Conservation (phyloP, 257 asterid species). For the Solanum neorickii region DNA sequence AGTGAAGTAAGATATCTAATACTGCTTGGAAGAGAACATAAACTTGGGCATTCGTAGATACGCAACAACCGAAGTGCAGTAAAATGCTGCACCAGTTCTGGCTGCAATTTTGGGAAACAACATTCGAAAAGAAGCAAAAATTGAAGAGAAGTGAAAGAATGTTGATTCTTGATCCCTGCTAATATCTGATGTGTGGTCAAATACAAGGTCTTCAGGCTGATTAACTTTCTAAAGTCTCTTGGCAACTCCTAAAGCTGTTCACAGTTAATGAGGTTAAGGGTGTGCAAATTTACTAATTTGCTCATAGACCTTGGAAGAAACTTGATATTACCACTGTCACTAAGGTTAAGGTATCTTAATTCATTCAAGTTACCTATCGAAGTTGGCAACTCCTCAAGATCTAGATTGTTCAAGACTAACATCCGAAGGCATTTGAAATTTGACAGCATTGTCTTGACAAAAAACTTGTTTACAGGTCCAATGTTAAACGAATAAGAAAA, state of each 20-base stretch:
- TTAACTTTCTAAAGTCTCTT: conserved; percentile 4
- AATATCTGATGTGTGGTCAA: conserved; percentile 30
- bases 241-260: conserved; percentile 30
- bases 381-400: conserved; percentile 31
- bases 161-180: conserved; percentile 1
- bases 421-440: conserved; percentile 21
- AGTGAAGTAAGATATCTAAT: conserved; percentile 26
- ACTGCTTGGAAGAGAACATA: conserved; percentile 25
- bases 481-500: conserved; percentile 18
- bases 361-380: conserved; percentile 26
- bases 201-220: conserved; percentile 26
- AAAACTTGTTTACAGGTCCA: conserved; percentile 12
- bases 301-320: conserved; percentile 24
- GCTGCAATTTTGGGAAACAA: conserved; percentile 19
- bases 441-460: conserved; percentile 5
- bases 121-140: conserved; percentile 38
- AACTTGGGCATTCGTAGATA: conserved; percentile 32
- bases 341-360: conserved; percentile 25
- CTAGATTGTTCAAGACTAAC: conserved; percentile 20
- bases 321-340: conserved; percentile 19
- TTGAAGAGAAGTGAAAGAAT: conserved; percentile 21
- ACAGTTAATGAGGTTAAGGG: conserved; percentile 39
- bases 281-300: conserved; percentile 39
- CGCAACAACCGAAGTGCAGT: conserved; percentile 28
- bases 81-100: conserved; percentile 21